phyloP scores from a whole-genome alignment of 352 stramenopile genomes.

The Phytophthora cryptogea region DNA sequence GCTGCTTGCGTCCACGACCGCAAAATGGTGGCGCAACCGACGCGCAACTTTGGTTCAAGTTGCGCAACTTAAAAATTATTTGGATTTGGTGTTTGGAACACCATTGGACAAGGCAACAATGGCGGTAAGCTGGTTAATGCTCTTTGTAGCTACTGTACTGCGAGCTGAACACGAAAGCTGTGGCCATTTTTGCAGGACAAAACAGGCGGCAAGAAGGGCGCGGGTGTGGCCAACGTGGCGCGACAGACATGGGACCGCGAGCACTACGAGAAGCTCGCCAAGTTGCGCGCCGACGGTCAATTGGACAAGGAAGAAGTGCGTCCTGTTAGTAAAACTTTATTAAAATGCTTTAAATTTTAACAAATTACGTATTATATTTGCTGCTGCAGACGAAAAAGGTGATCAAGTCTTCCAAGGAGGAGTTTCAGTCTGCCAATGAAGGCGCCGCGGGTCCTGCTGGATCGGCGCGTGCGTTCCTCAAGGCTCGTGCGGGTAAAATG shows the following conservation, averaged over 20 bases:
- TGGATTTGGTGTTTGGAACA: not conserved
- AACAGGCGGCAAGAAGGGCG: conserved; percentile 30
- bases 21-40: conserved; percentile 12
- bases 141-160: not conserved
- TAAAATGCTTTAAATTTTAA: not conserved
- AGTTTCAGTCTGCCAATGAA: conserved; percentile 77
- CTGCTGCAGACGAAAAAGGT: conserved; percentile 59
- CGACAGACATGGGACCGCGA: conserved; percentile 84
- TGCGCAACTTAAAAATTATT: not conserved
- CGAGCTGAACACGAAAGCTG: not conserved
- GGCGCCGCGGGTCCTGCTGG: conserved; percentile 61
- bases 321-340: not conserved
- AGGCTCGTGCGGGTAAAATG: conserved; percentile 76
- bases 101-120: conserved; percentile 5
- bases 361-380: not conserved
- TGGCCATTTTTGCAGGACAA: conserved; percentile 40
- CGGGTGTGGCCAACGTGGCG: conserved; percentile 81
- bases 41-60: conserved; percentile 7
- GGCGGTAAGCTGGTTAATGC: conserved; percentile 7
- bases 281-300: conserved; percentile 74
- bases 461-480: conserved; percentile 78
- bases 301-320: conserved; percentile 57
- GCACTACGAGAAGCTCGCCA: conserved; percentile 78
- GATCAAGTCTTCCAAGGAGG: conserved; percentile 71
- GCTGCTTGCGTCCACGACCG: conserved; percentile 19